Evolutionary conservation across 352 stramenopile genomes (phyloP), one percentile per base, ranked within the genome.

Genomic region (Globisporangium spiculum): DNA sequence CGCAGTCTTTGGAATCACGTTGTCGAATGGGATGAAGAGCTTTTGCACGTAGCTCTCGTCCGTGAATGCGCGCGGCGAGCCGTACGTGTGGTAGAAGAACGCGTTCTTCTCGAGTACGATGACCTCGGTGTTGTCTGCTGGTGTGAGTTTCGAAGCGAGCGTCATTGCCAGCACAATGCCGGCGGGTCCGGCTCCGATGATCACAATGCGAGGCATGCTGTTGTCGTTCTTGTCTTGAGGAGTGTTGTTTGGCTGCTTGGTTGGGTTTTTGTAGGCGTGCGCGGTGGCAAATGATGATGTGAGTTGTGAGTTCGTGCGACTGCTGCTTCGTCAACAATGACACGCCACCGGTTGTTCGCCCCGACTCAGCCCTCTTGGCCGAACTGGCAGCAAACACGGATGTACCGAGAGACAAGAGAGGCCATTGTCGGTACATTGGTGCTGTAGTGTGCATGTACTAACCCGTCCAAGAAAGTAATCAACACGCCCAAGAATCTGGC

Each of bases 81-180:
- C 53, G 16, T 59, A 27, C 26, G 53, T 59, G 53, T 59, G 53
- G 14, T 59, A 59, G 14, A 59, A 20, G 26, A 38, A 59, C 53
- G 53, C 53, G 53, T 20, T 59, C 12, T 32, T 30, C 53, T 59
- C 53, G 14, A 59, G 53, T 5, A 59, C 14, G 14, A 59, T 16
- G 6, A 59, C 26, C 18, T 59, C 53, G 14, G 12, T 32, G 14
- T 59, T 24, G 53, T 59, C 53, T 30, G 4, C 2, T 0, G 26
- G 16, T 2, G 53, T 59, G 53, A 59, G 53, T 2, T 14, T 38
- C 26, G 53, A 59, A 1, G 53, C 53, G 16, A 59, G 53, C 2
- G 53, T 32, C 24, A 38, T 18, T 26, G 53, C 53, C 1, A 59
- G 26, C 16, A 38, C 14, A 10, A 59, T 30, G 26, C 53, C 53